A percentile compares a stretch with the other conserved stretches of the same genome.
Conservation (phyloP, 345 rosid species). For the Heritiera littoralis region DNA sequence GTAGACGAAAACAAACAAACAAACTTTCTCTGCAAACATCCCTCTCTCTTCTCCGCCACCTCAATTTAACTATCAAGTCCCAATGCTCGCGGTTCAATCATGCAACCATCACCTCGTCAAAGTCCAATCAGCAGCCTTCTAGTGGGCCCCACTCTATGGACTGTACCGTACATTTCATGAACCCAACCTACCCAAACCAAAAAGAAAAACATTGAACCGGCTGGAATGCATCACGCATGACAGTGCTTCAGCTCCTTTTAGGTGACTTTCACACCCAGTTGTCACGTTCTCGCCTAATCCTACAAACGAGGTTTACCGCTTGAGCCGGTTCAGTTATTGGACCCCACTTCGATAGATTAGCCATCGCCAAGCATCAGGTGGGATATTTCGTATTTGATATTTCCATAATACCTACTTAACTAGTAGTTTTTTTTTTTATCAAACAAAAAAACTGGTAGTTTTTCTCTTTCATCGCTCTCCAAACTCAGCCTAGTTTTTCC, state of each 20-base stretch:
- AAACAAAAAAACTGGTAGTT: too few relatives aligned
- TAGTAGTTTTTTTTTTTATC: too few relatives aligned
- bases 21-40: constrained; percentile 5
- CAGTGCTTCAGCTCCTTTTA: neutral
- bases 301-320: neutral
- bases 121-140: neutral
- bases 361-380: neutral
- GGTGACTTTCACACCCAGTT: neutral
- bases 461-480: neutral
- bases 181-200: neutral
- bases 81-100: neutral
- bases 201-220: neutral
- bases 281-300: constrained; percentile 2
- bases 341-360: too few relatives aligned
- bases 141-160: constrained; percentile 3
- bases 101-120: neutral
- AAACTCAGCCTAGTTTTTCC: neutral
- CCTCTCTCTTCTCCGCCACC: neutral
- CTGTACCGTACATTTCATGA: neutral
- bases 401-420: neutral
- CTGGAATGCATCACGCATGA: neutral
- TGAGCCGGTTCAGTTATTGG: neutral
- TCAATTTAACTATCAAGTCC: neutral
- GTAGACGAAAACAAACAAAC: neutral
- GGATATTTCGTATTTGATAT: neutral